phyloP scores from a whole-genome alignment of 768 basidiomycete species.

The Rhodotorula diobovata region DNA sequence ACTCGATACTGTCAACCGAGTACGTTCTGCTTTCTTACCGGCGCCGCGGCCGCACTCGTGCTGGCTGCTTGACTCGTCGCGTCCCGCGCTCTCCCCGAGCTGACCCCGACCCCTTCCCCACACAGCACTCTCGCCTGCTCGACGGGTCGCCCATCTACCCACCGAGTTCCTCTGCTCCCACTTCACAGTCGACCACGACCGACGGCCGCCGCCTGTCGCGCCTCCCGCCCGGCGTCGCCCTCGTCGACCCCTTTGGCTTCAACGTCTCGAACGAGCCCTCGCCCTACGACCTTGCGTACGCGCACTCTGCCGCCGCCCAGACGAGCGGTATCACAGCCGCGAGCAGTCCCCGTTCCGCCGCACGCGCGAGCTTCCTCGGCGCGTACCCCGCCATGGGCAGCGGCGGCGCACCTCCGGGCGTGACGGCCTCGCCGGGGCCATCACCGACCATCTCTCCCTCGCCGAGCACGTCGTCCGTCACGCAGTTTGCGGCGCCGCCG shows the following conservation, averaged over 20 bases:
- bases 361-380: conserved; percentile 9
- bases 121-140: conserved; percentile 32
- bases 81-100: background rate
- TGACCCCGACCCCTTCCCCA: no score
- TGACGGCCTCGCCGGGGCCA: background rate
- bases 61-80: background rate
- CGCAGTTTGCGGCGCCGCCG: background rate
- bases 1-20: conserved; percentile 31
- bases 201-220: conserved; percentile 21
- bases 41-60: no score
- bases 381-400: background rate
- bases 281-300: conserved; percentile 26
- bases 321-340: background rate
- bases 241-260: conserved; percentile 37
- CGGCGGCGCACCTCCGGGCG: background rate
- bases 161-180: background rate
- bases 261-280: conserved; percentile 22
- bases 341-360: background rate
- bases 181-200: background rate
- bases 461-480: background rate
- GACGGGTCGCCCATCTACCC: conserved; percentile 18
- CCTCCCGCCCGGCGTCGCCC: conserved; percentile 28
- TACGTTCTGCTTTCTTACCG: background rate
- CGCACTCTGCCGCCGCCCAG: background rate
- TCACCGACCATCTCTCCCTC: conserved; percentile 3